A percentile compares a stretch with the other conserved stretches of the same genome.
Conservation (phyloP, 768 basidiomycete genomes). For the Psilocybe sp. region DNA sequence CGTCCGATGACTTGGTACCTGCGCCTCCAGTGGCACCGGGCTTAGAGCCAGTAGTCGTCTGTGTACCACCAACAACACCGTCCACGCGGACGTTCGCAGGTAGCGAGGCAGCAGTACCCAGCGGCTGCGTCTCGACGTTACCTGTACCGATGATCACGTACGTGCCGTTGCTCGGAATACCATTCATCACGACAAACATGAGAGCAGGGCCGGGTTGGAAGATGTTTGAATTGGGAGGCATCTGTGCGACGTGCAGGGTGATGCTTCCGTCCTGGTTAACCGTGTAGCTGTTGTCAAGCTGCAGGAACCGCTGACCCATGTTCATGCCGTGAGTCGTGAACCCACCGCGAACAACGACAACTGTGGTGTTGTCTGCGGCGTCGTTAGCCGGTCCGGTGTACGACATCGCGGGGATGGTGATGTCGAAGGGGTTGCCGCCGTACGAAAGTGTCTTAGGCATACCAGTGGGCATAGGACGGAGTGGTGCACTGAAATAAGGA, state of each 20-base stretch:
- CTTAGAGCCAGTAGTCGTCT: neutral
- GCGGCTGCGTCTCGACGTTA: constrained; percentile 66
- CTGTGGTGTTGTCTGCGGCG: constrained; percentile 70
- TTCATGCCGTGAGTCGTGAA: constrained; percentile 87
- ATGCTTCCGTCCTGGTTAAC: constrained; percentile 75
- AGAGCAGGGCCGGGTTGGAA: constrained; percentile 89
- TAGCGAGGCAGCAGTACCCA: constrained; percentile 35
- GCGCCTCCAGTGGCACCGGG: constrained; percentile 13
- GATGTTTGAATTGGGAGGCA: constrained; percentile 80
- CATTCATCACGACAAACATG: constrained; percentile 79
- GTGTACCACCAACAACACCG: constrained; percentile 5
- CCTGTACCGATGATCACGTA: constrained; percentile 80
- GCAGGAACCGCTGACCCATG: constrained; percentile 80
- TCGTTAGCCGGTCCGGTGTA: constrained; percentile 67
- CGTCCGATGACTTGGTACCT: constrained; percentile 8
- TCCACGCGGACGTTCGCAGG: constrained; percentile 48
- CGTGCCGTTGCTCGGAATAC: constrained; percentile 79
- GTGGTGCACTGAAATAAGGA: constrained; percentile 69
- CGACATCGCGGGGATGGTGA: constrained; percentile 62
- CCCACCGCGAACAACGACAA: constrained; percentile 77
- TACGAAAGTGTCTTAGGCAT: constrained; percentile 75
- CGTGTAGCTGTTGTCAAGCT: constrained; percentile 84
- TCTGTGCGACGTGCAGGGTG: constrained; percentile 76
- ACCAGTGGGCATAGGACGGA: constrained; percentile 68
- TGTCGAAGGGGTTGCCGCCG: constrained; percentile 78